Conservation (phyloP, 208 protist genomes). For the Leishmania guyanensis region DNA sequence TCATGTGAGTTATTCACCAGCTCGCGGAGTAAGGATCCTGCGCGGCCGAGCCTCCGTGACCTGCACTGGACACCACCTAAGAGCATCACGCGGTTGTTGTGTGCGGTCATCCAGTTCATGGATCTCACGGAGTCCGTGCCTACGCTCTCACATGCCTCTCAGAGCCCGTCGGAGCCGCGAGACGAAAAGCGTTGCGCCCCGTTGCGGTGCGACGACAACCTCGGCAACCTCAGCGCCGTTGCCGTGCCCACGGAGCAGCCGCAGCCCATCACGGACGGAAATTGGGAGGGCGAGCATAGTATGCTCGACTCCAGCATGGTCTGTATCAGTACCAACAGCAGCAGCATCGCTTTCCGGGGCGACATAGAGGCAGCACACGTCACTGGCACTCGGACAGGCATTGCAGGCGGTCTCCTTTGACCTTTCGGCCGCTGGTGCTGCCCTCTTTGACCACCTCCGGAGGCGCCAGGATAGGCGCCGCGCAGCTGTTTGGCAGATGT, state of each 20-base stretch:
- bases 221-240: background rate
- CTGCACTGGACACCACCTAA: background rate
- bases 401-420: background rate
- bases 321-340: background rate
- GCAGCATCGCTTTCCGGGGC: background rate
- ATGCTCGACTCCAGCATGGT: background rate
- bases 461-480: background rate
- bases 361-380: background rate
- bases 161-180: background rate
- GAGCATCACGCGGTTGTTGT: conserved; percentile 10
- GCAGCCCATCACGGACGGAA: background rate
- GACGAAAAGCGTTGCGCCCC: conserved; percentile 15
- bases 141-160: conserved; percentile 8
- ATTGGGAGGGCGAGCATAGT: too few species aligned
- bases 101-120: conserved; percentile 15
- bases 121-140: conserved; percentile 7
- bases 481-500: background rate
- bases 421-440: background rate
- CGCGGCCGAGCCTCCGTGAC: background rate
- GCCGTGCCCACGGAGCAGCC: background rate
- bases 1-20: conserved; percentile 9
- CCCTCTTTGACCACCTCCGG: background rate
- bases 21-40: background rate
- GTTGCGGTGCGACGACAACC: background rate
- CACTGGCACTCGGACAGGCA: background rate